phyloP scores from a whole-genome alignment of 371 early-diverging fungal species.

The Mucor indicus region DNA sequence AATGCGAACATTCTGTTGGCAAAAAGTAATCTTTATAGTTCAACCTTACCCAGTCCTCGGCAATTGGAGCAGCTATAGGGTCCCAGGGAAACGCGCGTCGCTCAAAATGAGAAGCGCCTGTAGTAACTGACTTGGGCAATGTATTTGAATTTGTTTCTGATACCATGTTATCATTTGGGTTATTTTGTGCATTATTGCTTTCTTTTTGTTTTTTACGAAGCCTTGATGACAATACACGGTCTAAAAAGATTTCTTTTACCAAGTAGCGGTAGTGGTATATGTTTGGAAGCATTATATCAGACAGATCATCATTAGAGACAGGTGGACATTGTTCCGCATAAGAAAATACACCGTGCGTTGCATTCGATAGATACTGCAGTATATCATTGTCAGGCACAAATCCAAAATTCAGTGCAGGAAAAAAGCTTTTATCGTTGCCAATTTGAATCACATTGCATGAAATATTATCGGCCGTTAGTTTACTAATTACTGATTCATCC shows the following conservation, averaged over 20 bases:
- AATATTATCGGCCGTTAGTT: conserved; percentile 52
- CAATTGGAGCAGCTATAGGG: conserved; percentile 65
- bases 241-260: conserved; percentile 60
- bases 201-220: conserved; percentile 15
- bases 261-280: conserved; percentile 78
- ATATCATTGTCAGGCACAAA: conserved; percentile 87
- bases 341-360: conserved; percentile 77
- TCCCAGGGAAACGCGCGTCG: conserved; percentile 78
- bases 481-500: conserved; percentile 48
- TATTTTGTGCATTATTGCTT: conserved; percentile 1
- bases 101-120: neutral
- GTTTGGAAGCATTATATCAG: conserved; percentile 49
- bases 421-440: conserved; percentile 66
- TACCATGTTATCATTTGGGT: neutral
- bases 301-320: neutral
- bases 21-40: conserved; percentile 78
- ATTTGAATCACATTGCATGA: conserved; percentile 80
- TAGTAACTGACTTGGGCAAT: neutral
- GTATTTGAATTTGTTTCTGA: neutral
- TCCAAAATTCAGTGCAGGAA: conserved; percentile 79
- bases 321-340: conserved; percentile 68
- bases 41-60: conserved; percentile 70
- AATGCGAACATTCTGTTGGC: conserved; percentile 56
- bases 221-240: conserved; percentile 36
- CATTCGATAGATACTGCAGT: conserved; percentile 73